These are phyloP conservation scores for Pyrenochaeta sp. DNA, from an alignment of 2,329 filamentous ascomycete genomes.

Conservation along the genomic window DNA sequence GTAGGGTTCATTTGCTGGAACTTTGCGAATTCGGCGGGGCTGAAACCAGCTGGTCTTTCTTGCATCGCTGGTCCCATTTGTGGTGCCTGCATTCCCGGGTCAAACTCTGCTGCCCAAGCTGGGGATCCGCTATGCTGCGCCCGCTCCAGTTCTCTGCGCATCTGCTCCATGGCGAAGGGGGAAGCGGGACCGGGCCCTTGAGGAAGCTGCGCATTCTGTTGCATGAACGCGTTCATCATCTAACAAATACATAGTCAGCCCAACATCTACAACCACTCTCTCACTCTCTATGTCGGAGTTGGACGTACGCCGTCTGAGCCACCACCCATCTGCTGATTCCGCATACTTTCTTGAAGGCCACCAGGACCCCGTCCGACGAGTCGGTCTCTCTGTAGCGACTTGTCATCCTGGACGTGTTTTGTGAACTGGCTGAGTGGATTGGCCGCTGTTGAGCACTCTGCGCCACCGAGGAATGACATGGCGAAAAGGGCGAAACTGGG, in stretches of 20 bases:
- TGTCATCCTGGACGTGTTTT: constrained; percentile 96
- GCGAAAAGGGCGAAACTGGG: constrained; percentile 22
- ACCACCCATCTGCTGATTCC: constrained; percentile 72
- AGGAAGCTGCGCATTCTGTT: constrained; percentile 73
- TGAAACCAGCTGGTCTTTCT: constrained; percentile 67
- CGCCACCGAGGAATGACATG: constrained; percentile 96
- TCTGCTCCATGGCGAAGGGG: constrained; percentile 73
- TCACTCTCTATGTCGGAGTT: not conserved
- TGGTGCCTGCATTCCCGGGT: constrained; percentile 65
- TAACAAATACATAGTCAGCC: constrained; percentile 52
- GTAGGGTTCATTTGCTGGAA: constrained; percentile 74
- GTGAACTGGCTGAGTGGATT: constrained; percentile 98
- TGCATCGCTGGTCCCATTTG: constrained; percentile 77
- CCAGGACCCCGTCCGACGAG: constrained; percentile 78
- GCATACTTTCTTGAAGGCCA: constrained; percentile 77
- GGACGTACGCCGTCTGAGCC: constrained; percentile 68
- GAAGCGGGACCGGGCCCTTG: constrained; percentile 61
- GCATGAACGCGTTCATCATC: constrained; percentile 95
- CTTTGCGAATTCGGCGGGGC: constrained; percentile 82
- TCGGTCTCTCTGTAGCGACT: constrained; percentile 89
- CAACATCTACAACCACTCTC: not conserved
- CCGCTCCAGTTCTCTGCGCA: constrained; percentile 69
- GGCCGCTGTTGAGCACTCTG: constrained; percentile 94
- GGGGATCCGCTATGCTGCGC: constrained; percentile 62
- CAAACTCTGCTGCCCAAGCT: constrained; percentile 71